A percentile compares a stretch with the other conserved stretches of the same genome.
These are phyloP conservation scores for Podila verticillata DNA, from an alignment of 192 early-diverging fungal genomes.

Conservation along the genomic window DNA sequence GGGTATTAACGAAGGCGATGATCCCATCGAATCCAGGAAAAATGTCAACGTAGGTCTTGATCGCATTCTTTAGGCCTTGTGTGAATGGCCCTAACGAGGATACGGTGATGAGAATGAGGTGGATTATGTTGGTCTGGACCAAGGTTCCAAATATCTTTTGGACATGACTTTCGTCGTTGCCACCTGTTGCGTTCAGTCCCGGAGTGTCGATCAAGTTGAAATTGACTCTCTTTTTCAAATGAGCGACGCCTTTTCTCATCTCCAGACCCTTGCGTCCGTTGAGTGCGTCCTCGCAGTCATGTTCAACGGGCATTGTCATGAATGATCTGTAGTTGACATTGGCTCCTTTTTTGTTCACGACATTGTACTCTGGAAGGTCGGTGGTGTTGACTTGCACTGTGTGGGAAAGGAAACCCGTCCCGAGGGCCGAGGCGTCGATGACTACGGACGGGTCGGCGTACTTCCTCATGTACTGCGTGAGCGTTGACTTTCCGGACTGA, in stretches of 20 bases:
- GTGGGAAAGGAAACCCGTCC: conserved; percentile 2
- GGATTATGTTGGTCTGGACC: background rate
- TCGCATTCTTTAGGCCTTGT: background rate
- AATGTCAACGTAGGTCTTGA: conserved; percentile 8
- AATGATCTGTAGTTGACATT: background rate
- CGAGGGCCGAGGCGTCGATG: conserved; percentile 5
- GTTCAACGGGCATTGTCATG: background rate
- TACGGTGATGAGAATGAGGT: conserved; percentile 8
- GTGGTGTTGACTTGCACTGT: background rate
- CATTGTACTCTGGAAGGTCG: background rate
- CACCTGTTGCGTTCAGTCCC: background rate
- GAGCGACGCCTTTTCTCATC: background rate
- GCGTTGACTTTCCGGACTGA: background rate
- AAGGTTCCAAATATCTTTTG: background rate
- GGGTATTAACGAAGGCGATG: conserved; percentile 19
- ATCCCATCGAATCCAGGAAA: conserved; percentile 16
- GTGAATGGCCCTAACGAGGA: background rate
- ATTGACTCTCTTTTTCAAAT: background rate
- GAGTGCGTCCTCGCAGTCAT: conserved; percentile 1
- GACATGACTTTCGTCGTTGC: conserved; percentile 3
- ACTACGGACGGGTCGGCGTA: background rate
- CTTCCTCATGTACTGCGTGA: background rate
- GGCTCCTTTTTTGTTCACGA: background rate
- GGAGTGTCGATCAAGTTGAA: conserved; percentile 13
- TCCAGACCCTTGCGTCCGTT: background rate